These are phyloP conservation scores for Trichoderma pleuroti DNA, from an alignment of 2,329 filamentous ascomycete species.

Conservation along the genomic window DNA sequence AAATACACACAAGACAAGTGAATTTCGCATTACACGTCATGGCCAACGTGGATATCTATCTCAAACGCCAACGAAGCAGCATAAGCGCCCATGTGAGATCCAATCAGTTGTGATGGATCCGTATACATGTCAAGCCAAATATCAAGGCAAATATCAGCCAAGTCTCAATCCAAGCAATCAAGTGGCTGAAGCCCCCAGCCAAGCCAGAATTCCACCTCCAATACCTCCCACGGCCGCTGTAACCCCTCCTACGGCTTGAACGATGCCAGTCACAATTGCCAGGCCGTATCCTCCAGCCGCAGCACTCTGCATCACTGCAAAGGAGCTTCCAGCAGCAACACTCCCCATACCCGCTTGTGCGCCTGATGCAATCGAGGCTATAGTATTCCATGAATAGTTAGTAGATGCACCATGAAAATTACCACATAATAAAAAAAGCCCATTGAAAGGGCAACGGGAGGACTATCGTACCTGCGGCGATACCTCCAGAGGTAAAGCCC, in stretches of 20 bases:
- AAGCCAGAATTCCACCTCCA: background rate
- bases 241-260: conserved; percentile 20
- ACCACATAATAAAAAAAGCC: background rate
- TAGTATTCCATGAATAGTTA: background rate
- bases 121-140: too few species aligned
- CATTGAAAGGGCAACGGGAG: background rate
- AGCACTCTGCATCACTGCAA: conserved; percentile 34
- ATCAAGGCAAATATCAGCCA: background rate
- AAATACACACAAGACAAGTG: background rate
- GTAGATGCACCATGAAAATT: background rate
- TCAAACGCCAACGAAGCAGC: background rate
- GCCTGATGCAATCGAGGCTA: conserved; percentile 27
- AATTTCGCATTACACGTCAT: background rate
- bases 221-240: background rate
- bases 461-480: conserved; percentile 21
- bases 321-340: conserved; percentile 25
- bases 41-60: background rate
- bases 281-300: conserved; percentile 29
- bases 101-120: background rate
- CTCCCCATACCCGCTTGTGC: conserved; percentile 30
- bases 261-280: conserved; percentile 20
- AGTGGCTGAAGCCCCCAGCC: background rate
- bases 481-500: conserved; percentile 24
- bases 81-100: background rate
- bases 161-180: background rate